Evolutionary conservation across 2,329 filamentous ascomycete species (phyloP), one percentile per base, ranked within the genome.

Genomic region (Phyllosticta capitalensis): DNA sequence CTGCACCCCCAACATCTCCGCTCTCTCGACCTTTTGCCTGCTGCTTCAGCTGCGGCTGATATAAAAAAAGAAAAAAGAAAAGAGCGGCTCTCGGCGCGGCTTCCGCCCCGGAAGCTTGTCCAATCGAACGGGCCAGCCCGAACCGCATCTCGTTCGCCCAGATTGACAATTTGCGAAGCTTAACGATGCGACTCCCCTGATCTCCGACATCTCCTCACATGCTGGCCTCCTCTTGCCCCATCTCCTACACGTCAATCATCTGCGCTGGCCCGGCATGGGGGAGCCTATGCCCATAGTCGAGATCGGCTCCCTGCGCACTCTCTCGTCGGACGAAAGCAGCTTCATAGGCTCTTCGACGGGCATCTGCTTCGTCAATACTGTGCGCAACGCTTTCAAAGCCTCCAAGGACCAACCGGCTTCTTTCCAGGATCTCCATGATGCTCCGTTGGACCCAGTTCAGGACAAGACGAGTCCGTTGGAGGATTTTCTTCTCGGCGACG

Each of bases 351-450:
- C 49, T 33, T 56, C 54, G n/a, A 60, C 58, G 22, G 58, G 58
- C 30, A 54, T 60, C 30, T 60, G 53, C 50, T 60, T 60, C 49
- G 58, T 60, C 58, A 60, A 60, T 33, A 60, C 58, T 19, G 58
- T 60, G 33, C 58, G 58, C 28, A 45, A 56, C 17, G 58, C 58
- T 21, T 60, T 60, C 58, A 56, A 56, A 12, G 58, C 58, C 22
- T 56, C 58, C 33, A 56, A 56, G 54, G 38, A 60, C 24, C 58
- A 52, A 2, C 10, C 22, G 10, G 9, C 21, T 22, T 45, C 54
- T 21, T 38, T 21, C 7, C 12, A 26, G 24, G 52, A 51, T 48
- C 54, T 52, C 12, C 57, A 52, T n/a, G 17, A 52, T n/a, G 21
- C 24, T 14, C 50, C 54, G 12, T 45, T 53, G 49, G 58, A 54